These are phyloP conservation scores for Rhododendron simsii DNA, from an alignment of 148 eudicot genomes.

Conservation along the genomic window DNA sequence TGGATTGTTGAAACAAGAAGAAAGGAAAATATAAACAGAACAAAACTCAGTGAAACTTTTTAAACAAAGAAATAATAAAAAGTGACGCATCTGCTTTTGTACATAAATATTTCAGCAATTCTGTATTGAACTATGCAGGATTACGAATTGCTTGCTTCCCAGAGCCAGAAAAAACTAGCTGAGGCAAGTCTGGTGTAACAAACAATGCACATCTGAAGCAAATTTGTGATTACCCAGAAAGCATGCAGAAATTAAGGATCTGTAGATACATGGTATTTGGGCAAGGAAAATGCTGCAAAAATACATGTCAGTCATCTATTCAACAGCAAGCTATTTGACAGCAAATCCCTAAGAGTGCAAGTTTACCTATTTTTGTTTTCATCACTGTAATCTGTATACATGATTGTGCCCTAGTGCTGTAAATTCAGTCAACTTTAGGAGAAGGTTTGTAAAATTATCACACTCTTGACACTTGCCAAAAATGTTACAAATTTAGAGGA, in stretches of 20 bases:
- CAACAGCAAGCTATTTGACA: neutral
- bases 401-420: neutral
- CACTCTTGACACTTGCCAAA: neutral
- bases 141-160: slow-evolving; percentile 44
- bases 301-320: neutral
- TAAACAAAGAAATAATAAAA: neutral
- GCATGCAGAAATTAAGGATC: neutral
- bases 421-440: neutral
- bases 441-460: neutral
- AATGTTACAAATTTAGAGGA: neutral
- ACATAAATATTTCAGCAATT: neutral
- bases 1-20: neutral
- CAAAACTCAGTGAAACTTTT: neutral
- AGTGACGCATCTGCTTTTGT: neutral
- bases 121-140: slow-evolving; percentile 45
- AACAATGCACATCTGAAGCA: neutral
- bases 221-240: neutral
- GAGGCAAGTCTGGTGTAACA: slow-evolving; percentile 44
- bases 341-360: neutral
- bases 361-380: neutral
- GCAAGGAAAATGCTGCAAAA: neutral
- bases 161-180: slow-evolving; percentile 38
- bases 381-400: neutral
- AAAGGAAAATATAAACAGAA: neutral
- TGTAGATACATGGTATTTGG: neutral